These are phyloP conservation scores for Sporothrix inflata DNA, from an alignment of 2,329 filamentous ascomycete genomes.

Conservation along the genomic window DNA sequence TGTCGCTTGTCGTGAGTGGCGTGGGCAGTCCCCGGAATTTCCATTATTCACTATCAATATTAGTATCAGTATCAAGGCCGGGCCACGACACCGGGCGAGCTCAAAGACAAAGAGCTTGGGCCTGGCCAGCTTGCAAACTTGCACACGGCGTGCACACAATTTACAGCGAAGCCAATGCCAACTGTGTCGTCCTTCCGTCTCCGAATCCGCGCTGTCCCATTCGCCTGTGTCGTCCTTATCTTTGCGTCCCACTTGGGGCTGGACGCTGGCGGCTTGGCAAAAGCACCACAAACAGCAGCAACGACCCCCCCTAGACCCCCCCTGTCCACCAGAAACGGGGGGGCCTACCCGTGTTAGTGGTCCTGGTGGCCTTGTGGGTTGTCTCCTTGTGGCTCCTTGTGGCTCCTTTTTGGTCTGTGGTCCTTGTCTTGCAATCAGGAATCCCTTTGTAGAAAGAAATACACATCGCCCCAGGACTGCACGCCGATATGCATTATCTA, in stretches of 20 bases:
- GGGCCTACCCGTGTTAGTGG: constrained; percentile 13
- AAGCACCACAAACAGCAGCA: background rate
- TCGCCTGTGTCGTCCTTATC: constrained; percentile 32
- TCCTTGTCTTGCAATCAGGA: constrained; percentile 16
- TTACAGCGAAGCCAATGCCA: background rate
- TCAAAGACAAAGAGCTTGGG: constrained; percentile 7
- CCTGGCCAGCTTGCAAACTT: background rate
- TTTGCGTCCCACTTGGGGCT: constrained; percentile 32
- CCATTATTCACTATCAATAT: constrained; percentile 23
- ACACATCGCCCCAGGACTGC: constrained; percentile 25
- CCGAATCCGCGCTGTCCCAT: constrained; percentile 30
- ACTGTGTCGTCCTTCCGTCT: no score
- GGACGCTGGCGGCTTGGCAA: constrained; percentile 32
- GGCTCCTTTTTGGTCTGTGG: background rate
- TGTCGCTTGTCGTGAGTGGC: background rate
- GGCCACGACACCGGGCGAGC: background rate
- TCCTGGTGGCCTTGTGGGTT: background rate
- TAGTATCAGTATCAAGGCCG: background rate
- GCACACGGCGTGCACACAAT: background rate
- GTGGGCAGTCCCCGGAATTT: constrained; percentile 15
- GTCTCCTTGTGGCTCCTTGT: constrained; percentile 2
- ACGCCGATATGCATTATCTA: constrained; percentile 24
- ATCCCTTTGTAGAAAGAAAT: constrained; percentile 28
- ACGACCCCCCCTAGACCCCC: background rate
- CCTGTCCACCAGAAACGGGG: constrained; percentile 8